These are phyloP conservation scores for Leishmania tropica DNA, from an alignment of 208 protist genomes.

Conservation along the genomic window DNA sequence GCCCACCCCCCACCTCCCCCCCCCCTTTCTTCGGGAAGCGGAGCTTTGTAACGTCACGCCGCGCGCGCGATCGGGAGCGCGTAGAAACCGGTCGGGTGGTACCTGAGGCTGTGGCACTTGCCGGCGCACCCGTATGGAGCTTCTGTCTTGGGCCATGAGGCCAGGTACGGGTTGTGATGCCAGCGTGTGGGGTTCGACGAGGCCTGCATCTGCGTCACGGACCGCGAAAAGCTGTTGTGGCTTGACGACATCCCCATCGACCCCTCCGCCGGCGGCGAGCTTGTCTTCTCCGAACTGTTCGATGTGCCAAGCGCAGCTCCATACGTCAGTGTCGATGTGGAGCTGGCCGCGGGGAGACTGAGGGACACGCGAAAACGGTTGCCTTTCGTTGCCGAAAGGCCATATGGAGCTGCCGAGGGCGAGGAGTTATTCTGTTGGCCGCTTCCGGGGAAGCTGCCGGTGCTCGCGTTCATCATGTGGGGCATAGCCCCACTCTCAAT, in stretches of 20 bases:
- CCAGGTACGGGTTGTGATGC: slow-evolving; percentile 39
- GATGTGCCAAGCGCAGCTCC: slow-evolving; percentile 9
- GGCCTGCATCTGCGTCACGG: slow-evolving; percentile 17
- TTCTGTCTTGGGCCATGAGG: slow-evolving; percentile 10
- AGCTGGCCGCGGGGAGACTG: slow-evolving; percentile 18
- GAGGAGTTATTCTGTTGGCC: neutral
- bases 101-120: neutral
- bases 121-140: slow-evolving; percentile 5
- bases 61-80: neutral
- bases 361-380: slow-evolving; percentile 24
- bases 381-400: slow-evolving; percentile 1
- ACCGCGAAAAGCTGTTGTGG: slow-evolving; percentile 12
- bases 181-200: slow-evolving; percentile 22
- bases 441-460: slow-evolving; percentile 21
- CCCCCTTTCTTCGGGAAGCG: neutral
- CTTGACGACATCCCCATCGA: slow-evolving; percentile 6
- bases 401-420: neutral
- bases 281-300: slow-evolving; percentile 34
- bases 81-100: neutral
- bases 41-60: neutral
- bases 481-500: slow-evolving; percentile 3
- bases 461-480: slow-evolving; percentile 9
- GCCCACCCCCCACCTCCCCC: neutral
- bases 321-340: neutral
- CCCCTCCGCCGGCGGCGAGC: slow-evolving; percentile 12